phyloP scores from a whole-genome alignment of 2,329 filamentous ascomycete genomes.

The Neofusicoccum sp. region DNA sequence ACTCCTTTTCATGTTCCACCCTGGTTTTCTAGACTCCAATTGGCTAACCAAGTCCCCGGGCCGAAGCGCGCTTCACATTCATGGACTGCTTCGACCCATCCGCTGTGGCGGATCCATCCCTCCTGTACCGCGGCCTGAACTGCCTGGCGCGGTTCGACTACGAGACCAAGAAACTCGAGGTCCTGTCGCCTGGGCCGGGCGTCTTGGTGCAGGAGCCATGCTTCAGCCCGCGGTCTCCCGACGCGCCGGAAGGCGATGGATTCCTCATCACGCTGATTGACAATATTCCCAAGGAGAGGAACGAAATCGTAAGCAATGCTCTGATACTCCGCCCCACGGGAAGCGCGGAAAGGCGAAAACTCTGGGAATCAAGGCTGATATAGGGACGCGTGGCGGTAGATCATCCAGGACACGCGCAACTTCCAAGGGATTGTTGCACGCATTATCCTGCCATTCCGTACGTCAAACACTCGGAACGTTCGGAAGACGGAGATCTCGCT shows the following conservation, averaged over 20 bases:
- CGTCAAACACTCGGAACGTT: background rate
- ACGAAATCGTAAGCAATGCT: background rate
- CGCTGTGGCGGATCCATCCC: background rate
- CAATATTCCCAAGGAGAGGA: background rate
- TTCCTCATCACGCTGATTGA: constrained; percentile 2
- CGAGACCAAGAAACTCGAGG: background rate
- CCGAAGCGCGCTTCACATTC: background rate
- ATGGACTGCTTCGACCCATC: constrained; percentile 3
- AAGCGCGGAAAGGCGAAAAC: background rate
- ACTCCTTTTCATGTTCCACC: too few species aligned
- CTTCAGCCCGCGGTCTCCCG: background rate
- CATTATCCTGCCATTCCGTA: background rate
- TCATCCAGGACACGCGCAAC: constrained; percentile 4
- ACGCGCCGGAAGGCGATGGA: background rate
- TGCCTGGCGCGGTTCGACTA: background rate
- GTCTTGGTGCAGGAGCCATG: background rate
- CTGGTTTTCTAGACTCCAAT: too few species aligned
- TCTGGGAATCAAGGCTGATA: background rate
- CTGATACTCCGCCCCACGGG: background rate
- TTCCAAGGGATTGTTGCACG: background rate
- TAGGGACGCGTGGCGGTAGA: background rate
- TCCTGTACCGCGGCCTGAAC: background rate
- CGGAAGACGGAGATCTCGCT: background rate
- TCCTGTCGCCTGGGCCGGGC: background rate
- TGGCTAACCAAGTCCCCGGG: background rate